Conservation (phyloP, 2,329 filamentous ascomycete genomes). For the Aureobasidium sp. region DNA sequence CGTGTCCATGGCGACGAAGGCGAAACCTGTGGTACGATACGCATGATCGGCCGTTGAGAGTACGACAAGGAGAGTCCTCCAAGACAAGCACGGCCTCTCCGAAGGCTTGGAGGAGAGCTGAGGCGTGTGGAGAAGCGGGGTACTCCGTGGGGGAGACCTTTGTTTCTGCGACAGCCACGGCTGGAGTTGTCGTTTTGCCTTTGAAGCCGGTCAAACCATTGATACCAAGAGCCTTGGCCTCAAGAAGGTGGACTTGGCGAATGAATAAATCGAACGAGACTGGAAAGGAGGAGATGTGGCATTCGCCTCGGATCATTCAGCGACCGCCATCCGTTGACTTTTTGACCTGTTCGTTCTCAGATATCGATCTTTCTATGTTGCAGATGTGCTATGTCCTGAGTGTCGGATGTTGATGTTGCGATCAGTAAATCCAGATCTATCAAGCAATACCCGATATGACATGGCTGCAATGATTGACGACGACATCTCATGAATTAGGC, state of each 20-base stretch:
- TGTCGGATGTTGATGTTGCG: too few relatives aligned
- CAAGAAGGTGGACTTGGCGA: background rate
- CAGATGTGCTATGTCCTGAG: too few relatives aligned
- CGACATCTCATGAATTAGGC: too few relatives aligned
- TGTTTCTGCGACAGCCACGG: background rate
- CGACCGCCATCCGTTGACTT: background rate
- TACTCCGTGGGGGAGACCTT: slow-evolving; percentile 5
- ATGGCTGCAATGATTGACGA: too few relatives aligned
- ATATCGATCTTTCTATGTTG: too few relatives aligned
- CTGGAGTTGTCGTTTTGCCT: slow-evolving; percentile 6
- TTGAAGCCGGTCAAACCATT: background rate
- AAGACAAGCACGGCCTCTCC: background rate
- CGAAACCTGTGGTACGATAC: background rate
- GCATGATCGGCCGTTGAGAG: background rate
- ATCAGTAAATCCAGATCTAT: too few relatives aligned
- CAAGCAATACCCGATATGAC: too few relatives aligned
- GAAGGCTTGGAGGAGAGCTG: background rate
- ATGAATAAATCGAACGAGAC: background rate
- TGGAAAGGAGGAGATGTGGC: background rate
- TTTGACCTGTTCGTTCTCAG: background rate
- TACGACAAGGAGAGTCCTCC: background rate
- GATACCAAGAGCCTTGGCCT: slow-evolving; percentile 11
- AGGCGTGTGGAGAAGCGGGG: slow-evolving; percentile 7
- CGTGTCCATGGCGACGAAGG: background rate
- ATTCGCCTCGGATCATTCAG: background rate